A percentile compares a stretch with the other conserved stretches of the same genome.
phyloP scores from a whole-genome alignment of 1,284 basidiomycete genomes.

The Trametes versicolor region DNA sequence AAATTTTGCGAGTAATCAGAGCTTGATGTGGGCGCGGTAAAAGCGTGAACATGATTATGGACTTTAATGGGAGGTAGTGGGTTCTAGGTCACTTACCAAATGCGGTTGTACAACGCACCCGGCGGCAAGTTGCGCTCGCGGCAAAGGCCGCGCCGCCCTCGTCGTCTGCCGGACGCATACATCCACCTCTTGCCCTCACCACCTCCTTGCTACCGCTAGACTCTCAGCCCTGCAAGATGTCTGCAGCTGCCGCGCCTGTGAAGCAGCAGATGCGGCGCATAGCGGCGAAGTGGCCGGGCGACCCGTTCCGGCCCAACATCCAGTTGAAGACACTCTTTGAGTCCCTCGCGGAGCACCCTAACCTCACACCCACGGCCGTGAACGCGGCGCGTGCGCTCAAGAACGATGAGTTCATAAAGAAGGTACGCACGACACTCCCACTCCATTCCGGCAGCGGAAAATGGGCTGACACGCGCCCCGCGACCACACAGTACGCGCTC shows the following conservation, averaged over 20 bases:
- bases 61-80: neutral
- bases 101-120: neutral
- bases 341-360: slow-evolving; percentile 73
- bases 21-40: neutral
- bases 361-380: slow-evolving; percentile 66
- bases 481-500: slow-evolving; percentile 63
- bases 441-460: neutral
- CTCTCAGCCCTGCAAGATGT: slow-evolving; percentile 36
- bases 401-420: slow-evolving; percentile 62
- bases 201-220: neutral
- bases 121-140: slow-evolving; percentile 3
- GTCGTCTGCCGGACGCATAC: slow-evolving; percentile 9
- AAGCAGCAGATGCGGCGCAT: slow-evolving; percentile 61
- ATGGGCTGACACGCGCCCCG: slow-evolving; percentile 21
- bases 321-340: slow-evolving; percentile 73
- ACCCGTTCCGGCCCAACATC: slow-evolving; percentile 78
- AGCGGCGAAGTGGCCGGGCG: slow-evolving; percentile 67
- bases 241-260: slow-evolving; percentile 45
- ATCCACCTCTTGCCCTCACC: slow-evolving; percentile 1
- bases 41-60: neutral
- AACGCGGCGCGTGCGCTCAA: slow-evolving; percentile 62
- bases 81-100: slow-evolving; percentile 25
- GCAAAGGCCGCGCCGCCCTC: slow-evolving; percentile 10
- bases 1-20: neutral
- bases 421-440: slow-evolving; percentile 51